A percentile compares a stretch with the other conserved stretches of the same genome.
phyloP scores from a whole-genome alignment of 768 basidiomycete species.

The Phylloporus sp. region DNA sequence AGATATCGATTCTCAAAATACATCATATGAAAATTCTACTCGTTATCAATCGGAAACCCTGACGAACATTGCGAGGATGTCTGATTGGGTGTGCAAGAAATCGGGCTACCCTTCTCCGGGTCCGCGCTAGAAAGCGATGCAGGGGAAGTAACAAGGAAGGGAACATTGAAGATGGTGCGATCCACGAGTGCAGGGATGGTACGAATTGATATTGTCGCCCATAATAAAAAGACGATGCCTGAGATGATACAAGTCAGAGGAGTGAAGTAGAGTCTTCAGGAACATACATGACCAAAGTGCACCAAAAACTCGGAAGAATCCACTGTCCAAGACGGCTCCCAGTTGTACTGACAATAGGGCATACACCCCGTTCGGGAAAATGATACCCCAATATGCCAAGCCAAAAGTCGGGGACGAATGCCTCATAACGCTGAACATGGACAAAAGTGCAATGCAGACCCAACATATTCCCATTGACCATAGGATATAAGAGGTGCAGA shows the following conservation, averaged over 20 bases:
- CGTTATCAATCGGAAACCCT: not conserved
- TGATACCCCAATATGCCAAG: slow-evolving; percentile 48
- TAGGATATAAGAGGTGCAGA: slow-evolving; percentile 42
- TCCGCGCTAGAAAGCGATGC: slow-evolving; percentile 1
- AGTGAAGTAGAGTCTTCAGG: not conserved
- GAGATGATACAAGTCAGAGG: not conserved
- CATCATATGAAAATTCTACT: not conserved
- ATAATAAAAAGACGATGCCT: slow-evolving; percentile 41
- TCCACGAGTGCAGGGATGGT: slow-evolving; percentile 44
- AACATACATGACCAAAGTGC: slow-evolving; percentile 48
- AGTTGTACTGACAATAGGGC: slow-evolving; percentile 47
- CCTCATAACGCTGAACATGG: slow-evolving; percentile 32
- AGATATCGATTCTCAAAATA: not conserved
- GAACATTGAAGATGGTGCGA: slow-evolving; percentile 45
- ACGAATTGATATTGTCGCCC: slow-evolving; percentile 37
- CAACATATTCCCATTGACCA: slow-evolving; percentile 56
- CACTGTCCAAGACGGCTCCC: slow-evolving; percentile 43
- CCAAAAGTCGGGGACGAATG: slow-evolving; percentile 37
- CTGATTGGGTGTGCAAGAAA: not conserved
- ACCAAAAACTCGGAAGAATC: slow-evolving; percentile 49
- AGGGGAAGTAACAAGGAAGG: slow-evolving; percentile 32
- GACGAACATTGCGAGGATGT: not conserved
- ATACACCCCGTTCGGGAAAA: slow-evolving; percentile 55
- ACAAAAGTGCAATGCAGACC: slow-evolving; percentile 41
- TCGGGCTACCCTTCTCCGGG: slow-evolving; percentile 2